A percentile compares a stretch with the other conserved stretches of the same genome.
phyloP scores from a whole-genome alignment of 2,329 filamentous ascomycete species.

The Pestalotiopsis sp. region DNA sequence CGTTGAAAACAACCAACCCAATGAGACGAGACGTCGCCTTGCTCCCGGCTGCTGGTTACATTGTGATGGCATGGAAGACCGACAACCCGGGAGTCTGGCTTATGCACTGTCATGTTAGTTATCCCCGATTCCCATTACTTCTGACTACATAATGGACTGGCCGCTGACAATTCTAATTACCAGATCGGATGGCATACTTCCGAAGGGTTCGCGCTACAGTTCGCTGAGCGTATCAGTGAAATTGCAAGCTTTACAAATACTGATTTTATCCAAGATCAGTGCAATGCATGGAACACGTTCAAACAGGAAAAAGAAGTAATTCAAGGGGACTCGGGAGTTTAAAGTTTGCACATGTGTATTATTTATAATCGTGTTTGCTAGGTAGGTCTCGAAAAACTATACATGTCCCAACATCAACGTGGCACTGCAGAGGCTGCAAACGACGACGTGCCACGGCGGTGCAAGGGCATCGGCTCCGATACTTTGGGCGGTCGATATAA shows the following conservation, averaged over 20 bases:
- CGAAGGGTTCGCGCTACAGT: conserved; percentile 55
- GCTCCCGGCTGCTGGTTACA: conserved; percentile 46
- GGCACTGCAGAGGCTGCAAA: too few relatives aligned
- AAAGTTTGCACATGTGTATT: not conserved
- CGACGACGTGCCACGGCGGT: too few relatives aligned
- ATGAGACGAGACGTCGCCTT: conserved; percentile 51
- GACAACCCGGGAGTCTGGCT: conserved; percentile 57
- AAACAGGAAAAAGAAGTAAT: conserved; percentile 18
- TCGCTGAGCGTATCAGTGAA: conserved; percentile 41
- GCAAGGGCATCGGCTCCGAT: too few relatives aligned
- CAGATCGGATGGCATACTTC: conserved; percentile 48
- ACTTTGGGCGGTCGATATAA: too few relatives aligned
- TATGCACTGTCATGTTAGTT: conserved; percentile 38
- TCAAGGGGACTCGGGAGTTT: conserved; percentile 37
- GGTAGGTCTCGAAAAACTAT: too few relatives aligned
- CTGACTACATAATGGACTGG: not conserved
- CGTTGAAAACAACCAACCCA: conserved; percentile 44
- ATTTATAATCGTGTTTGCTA: too few relatives aligned
- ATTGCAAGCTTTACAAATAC: conserved; percentile 25
- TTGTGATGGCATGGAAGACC: conserved; percentile 51
- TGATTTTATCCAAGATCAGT: conserved; percentile 20
- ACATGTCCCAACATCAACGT: too few relatives aligned
- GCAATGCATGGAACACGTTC: conserved; percentile 32
- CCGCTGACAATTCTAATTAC: not conserved
- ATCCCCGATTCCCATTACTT: not conserved